Conservation (phyloP, 2,329 filamentous ascomycete genomes). For the Fusarium marasasianum region DNA sequence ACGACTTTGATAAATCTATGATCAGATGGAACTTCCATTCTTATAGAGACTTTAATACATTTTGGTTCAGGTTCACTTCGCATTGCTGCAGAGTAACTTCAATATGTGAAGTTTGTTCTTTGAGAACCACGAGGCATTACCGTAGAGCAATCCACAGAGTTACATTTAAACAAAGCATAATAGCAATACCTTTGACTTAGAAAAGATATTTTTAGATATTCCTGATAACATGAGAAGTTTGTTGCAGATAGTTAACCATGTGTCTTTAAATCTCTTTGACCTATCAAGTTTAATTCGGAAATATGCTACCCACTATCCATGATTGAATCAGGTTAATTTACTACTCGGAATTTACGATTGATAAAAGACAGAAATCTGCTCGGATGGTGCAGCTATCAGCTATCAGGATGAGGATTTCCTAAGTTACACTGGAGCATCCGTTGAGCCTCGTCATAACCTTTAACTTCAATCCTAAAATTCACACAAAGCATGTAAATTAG, state of each 20-base stretch:
- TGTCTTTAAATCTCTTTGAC: neutral
- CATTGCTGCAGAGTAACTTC: neutral
- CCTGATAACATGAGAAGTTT: too few relatives aligned
- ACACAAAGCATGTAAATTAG: neutral
- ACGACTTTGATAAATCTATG: neutral
- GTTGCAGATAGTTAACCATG: too few relatives aligned
- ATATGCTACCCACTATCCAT: too few relatives aligned
- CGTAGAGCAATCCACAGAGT: neutral
- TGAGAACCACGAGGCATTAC: neutral
- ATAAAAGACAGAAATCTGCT: too few relatives aligned
- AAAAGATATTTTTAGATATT: neutral
- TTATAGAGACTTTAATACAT: neutral
- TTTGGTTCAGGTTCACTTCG: neutral
- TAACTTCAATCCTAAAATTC: too few relatives aligned
- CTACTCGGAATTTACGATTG: neutral
- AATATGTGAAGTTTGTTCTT: neutral
- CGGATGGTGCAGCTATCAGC: neutral
- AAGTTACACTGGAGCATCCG: too few relatives aligned
- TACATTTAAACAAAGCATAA: too few relatives aligned
- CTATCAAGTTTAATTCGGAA: neutral
- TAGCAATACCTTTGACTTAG: rapidly evolving
- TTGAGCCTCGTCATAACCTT: neutral
- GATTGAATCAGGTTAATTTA: neutral
- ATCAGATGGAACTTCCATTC: neutral
- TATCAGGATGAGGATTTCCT: neutral